These are phyloP conservation scores for Apiospora saccharicola DNA, from an alignment of 2,329 filamentous ascomycete species.

Conservation along the genomic window DNA sequence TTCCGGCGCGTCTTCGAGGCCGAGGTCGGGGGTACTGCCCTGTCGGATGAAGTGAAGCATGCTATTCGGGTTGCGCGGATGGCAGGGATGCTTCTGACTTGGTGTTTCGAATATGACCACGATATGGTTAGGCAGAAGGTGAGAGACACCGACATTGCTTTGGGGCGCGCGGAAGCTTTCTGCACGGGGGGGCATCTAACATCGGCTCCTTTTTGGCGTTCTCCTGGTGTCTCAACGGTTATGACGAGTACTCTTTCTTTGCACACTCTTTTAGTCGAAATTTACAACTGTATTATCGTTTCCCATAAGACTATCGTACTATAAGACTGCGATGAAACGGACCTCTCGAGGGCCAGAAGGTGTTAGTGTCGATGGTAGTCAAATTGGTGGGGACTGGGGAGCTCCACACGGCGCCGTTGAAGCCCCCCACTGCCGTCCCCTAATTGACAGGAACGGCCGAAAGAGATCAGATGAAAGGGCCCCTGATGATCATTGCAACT, in stretches of 20 bases:
- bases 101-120: background rate
- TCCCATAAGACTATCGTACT: background rate
- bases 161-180: background rate
- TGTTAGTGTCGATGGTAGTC: background rate
- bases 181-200: background rate
- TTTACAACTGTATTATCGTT: background rate
- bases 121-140: background rate
- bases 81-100: background rate
- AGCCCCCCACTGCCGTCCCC: background rate
- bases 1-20: background rate
- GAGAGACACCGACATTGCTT: background rate
- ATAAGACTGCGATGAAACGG: background rate
- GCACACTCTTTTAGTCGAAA: background rate
- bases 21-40: background rate
- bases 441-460: background rate
- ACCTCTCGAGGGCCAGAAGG: background rate
- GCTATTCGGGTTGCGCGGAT: background rate
- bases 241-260: background rate
- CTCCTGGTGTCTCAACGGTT: background rate
- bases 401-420: conserved; percentile 10
- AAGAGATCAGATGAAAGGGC: background rate
- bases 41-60: background rate
- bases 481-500: background rate
- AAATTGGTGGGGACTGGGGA: background rate
- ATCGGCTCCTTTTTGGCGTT: background rate